A percentile compares a stretch with the other conserved stretches of the same genome.
Conservation (phyloP, 306 rosid species). For the Trifolium repens region DNA sequence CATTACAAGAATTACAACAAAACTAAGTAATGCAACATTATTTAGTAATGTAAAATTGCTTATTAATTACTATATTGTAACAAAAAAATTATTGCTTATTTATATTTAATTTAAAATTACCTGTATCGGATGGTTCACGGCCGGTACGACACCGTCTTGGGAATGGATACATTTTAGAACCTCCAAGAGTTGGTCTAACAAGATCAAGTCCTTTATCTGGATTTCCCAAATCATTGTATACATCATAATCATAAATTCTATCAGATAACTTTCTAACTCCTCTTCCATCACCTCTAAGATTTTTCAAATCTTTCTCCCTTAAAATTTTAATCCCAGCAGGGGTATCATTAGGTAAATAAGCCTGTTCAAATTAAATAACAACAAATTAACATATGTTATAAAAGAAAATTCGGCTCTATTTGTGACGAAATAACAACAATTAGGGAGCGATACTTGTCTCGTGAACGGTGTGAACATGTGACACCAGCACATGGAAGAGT, state of each 20-base stretch:
- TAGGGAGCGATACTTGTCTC: too few species aligned
- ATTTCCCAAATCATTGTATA: constrained; percentile 90
- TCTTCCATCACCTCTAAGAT: constrained; percentile 71
- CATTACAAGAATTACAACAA: too few species aligned
- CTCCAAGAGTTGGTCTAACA: constrained; percentile 79
- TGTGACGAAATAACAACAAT: too few species aligned
- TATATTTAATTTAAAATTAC: constrained; percentile 36
- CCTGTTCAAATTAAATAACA: constrained; percentile 57
- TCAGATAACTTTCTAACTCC: constrained; percentile 78
- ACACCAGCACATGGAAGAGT: too few species aligned
- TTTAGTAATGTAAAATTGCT: too few species aligned
- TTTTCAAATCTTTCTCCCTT: constrained; percentile 74
- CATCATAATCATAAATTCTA: constrained; percentile 73
- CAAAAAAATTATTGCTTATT: too few species aligned
- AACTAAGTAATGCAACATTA: too few species aligned
- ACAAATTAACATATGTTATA: background rate
- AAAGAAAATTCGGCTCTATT: too few species aligned
- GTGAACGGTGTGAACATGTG: too few species aligned
- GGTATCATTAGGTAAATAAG: constrained; percentile 83
- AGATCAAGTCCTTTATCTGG: constrained; percentile 77
- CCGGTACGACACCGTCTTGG: constrained; percentile 98
- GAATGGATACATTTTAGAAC: constrained; percentile 60
- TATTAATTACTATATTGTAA: too few species aligned
- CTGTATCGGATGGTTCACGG: constrained; percentile 68
- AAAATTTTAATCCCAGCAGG: constrained; percentile 74